These are phyloP conservation scores for Musa schizocarpa DNA, from an alignment of 176 grass and related monocot species.

Conservation along the genomic window DNA sequence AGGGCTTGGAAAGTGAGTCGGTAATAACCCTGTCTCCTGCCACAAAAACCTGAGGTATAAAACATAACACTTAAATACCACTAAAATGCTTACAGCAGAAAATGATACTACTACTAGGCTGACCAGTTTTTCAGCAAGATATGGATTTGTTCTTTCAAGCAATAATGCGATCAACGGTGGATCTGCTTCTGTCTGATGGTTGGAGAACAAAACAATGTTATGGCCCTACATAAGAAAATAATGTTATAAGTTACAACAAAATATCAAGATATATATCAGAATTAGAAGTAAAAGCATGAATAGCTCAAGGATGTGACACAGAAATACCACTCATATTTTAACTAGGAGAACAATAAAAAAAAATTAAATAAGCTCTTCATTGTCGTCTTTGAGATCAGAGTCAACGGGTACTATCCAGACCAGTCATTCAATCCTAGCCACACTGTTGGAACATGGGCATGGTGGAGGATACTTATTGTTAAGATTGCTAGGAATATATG, in stretches of 20 bases:
- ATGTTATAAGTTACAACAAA: not conserved
- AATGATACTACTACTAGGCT: slow-evolving; percentile 18
- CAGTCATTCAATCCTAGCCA: too few relatives aligned
- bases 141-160: slow-evolving; percentile 63
- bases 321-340: not conserved
- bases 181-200: slow-evolving; percentile 96
- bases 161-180: slow-evolving; percentile 72
- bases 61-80: slow-evolving; percentile 12
- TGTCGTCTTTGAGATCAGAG: too few relatives aligned
- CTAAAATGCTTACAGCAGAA: slow-evolving; percentile 23
- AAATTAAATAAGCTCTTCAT: too few relatives aligned
- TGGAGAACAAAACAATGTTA: slow-evolving; percentile 98
- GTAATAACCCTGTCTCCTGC: slow-evolving; percentile 90
- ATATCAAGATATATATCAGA: not conserved
- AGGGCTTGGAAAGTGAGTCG: slow-evolving; percentile 95
- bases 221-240: slow-evolving; percentile 47
- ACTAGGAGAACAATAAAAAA: not conserved
- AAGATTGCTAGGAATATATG: too few relatives aligned
- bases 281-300: not conserved
- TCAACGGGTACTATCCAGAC: too few relatives aligned
- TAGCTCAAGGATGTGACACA: not conserved
- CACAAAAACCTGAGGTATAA: slow-evolving; percentile 67
- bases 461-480: too few relatives aligned
- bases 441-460: too few relatives aligned
- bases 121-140: slow-evolving; percentile 86